phyloP scores from a whole-genome alignment of 2,329 filamentous ascomycete genomes.

The Paraconiothyrium sp. region DNA sequence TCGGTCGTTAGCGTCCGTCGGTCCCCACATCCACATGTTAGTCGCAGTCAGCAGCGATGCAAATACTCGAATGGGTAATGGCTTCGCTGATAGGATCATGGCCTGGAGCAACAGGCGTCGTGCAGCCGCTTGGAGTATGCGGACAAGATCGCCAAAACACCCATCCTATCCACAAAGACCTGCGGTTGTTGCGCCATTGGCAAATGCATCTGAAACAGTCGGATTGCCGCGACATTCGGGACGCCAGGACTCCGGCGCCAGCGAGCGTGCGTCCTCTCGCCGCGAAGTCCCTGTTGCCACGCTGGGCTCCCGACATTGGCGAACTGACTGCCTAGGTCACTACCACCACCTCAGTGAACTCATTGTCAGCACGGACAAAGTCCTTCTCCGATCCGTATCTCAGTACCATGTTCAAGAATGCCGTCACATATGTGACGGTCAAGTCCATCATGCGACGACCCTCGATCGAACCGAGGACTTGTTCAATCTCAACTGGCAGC shows the following conservation, averaged over 20 bases:
- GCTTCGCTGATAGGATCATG: not conserved
- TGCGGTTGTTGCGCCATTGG: not conserved
- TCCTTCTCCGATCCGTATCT: conserved; percentile 22
- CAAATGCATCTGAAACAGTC: not conserved
- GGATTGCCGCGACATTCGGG: no score
- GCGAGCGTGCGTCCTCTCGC: no score
- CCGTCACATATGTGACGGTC: conserved; percentile 29
- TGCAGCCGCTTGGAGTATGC: no score
- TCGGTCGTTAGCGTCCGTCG: not conserved
- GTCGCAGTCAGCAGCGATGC: not conserved
- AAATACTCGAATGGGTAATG: not conserved
- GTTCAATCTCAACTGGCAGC: conserved; percentile 28
- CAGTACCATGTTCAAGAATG: conserved; percentile 34
- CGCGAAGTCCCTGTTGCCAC: no score
- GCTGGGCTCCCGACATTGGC: no score
- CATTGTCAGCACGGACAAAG: conserved; percentile 5
- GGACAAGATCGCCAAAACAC: no score
- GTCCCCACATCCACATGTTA: not conserved
- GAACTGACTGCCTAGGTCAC: conserved; percentile 13
- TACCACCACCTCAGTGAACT: conserved; percentile 30
- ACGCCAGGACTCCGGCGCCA: no score
- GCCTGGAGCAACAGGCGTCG: no score
- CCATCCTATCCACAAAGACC: no score
- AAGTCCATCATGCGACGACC: conserved; percentile 32
- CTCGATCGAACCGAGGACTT: conserved; percentile 34